phyloP scores from a whole-genome alignment of 192 early-diverging fungal genomes.

The Coemansia asiatica region DNA sequence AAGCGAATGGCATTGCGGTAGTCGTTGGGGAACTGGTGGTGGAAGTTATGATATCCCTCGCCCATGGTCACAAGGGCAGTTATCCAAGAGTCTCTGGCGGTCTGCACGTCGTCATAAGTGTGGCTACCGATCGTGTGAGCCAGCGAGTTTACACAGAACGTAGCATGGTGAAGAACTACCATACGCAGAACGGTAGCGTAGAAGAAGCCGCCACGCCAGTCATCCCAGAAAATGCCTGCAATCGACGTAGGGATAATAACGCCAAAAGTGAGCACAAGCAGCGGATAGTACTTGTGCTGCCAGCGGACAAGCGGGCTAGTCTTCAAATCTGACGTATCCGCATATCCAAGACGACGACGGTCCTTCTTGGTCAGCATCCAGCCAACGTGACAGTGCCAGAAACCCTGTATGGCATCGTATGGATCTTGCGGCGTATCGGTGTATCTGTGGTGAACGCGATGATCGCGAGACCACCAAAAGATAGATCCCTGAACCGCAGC shows the following conservation, averaged over 20 bases:
- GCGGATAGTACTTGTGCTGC: conserved; percentile 78
- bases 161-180: conserved; percentile 81
- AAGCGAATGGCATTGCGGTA: conserved; percentile 74
- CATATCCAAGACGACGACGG: conserved; percentile 69
- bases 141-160: conserved; percentile 84
- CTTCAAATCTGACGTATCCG: conserved; percentile 79
- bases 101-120: conserved; percentile 77
- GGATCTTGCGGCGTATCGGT: conserved; percentile 84
- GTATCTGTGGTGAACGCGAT: conserved; percentile 86
- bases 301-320: conserved; percentile 68
- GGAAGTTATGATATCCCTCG: conserved; percentile 82
- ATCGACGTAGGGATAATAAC: conserved; percentile 82
- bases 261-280: conserved; percentile 70
- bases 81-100: conserved; percentile 75
- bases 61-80: conserved; percentile 72
- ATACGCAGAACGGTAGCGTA: conserved; percentile 72
- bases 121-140: conserved; percentile 75
- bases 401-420: conserved; percentile 75
- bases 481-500: conserved; percentile 81
- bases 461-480: conserved; percentile 84
- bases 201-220: conserved; percentile 81
- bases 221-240: conserved; percentile 81
- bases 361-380: conserved; percentile 87
- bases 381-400: conserved; percentile 80
- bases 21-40: conserved; percentile 80